Evolutionary conservation across 2,329 filamentous ascomycete species (phyloP), one percentile per base, ranked within the genome.

Genomic region (Xylaria sp.): DNA sequence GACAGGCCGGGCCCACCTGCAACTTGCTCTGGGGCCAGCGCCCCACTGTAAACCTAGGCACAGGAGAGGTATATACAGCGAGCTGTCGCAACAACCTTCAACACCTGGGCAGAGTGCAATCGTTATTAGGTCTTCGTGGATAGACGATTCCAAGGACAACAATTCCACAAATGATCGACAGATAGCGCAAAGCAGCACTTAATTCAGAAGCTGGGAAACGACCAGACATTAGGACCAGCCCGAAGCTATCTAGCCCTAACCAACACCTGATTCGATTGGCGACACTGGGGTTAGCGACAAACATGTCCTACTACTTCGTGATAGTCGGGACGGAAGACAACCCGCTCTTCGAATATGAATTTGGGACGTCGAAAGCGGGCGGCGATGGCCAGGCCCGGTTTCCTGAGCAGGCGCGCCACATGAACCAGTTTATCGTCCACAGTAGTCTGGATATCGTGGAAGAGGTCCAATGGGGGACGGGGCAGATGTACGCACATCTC

Each of bases 361-460:
- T 99, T 80, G 96, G 96, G 76, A 98, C 95, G 48, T 97, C 94
- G 49, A 98, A 98, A 82, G 92, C 94, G 76, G 94, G 95, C 83
- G 95, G 95, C 79, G 96, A 98, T 85, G 96, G 96, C 75, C 86
- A 94, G 79, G 89, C 95, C 70, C 92, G 93, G 78, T 98, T 98
- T 85, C 89, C 88, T 67, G 93, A 97, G 73, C 91, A 97, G 77
- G 92, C 95, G 64, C 90, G 93, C 72, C 93, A 97, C 81, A 92
- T 98, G 86, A 98, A 98, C 83, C 96, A 98, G 81, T 98, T 99
- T 84, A 94, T 98, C 79, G 90, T 97, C 39, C 95, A 99, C 83
- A 94, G 93, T 75, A 93, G 93, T 73, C 85, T 99, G 66, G 96
- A 99, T 80, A 93, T 98, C 55, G 92, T 97, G 61, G 96, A 99